Evolutionary conservation across 306 rosid genomes (phyloP).

Genomic region (Dryas drummondii): DNA sequence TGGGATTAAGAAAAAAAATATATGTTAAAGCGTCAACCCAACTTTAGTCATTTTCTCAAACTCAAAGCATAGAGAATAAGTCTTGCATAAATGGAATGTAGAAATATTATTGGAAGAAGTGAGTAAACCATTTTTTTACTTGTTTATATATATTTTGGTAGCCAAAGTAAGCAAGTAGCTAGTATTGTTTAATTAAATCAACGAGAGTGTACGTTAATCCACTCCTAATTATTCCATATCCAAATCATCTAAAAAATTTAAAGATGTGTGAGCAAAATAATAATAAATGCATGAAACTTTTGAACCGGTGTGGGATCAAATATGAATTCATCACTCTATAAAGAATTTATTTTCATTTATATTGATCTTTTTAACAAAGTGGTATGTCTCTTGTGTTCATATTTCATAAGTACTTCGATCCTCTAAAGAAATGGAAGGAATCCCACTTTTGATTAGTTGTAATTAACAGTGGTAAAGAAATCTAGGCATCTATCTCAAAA

Average conservation of each 20-base stretch:
- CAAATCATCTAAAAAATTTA: no score
- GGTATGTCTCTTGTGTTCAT: no score
- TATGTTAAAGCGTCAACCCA: slow-evolving; percentile 31
- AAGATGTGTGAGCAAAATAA: no score
- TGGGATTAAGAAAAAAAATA: slow-evolving; percentile 24
- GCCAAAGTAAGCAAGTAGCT: neutral
- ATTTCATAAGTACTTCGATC: no score
- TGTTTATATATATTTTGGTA: neutral
- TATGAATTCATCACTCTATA: no score
- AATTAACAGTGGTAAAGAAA: neutral
- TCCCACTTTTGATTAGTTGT: neutral
- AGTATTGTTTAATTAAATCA: neutral
- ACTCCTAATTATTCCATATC: no score
- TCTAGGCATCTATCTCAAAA: no score
- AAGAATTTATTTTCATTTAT: no score
- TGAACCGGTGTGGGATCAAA: no score
- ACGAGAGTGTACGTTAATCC: neutral
- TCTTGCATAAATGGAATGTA: slow-evolving; percentile 14
- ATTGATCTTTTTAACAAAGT: neutral
- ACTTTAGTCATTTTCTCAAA: slow-evolving; percentile 45
- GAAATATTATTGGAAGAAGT: neutral
- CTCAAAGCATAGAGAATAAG: slow-evolving; percentile 40
- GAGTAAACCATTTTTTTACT: neutral
- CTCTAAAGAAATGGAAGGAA: no score
- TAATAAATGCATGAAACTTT: no score